Conservation (phyloP, 2,329 filamentous ascomycete genomes). For the Fusarium albosuccineum region DNA sequence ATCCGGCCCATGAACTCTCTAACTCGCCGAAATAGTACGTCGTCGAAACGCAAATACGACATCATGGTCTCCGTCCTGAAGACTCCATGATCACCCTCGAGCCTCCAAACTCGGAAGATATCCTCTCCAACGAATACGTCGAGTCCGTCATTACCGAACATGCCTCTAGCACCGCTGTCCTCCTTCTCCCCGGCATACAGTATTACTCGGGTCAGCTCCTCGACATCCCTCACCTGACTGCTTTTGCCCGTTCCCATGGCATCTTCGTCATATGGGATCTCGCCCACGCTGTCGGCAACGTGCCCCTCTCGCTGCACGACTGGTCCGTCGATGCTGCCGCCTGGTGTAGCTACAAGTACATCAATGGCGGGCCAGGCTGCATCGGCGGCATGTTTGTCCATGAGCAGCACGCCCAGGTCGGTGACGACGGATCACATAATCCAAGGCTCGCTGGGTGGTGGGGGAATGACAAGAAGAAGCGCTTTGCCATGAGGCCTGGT, state of each 20-base stretch:
- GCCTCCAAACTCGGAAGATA: slow-evolving; percentile 62
- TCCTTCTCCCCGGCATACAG: slow-evolving; percentile 85
- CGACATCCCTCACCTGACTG: slow-evolving; percentile 81
- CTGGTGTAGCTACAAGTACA: slow-evolving; percentile 92
- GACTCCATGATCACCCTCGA: slow-evolving; percentile 78
- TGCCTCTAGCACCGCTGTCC: slow-evolving; percentile 74
- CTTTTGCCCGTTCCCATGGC: slow-evolving; percentile 75
- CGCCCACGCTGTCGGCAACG: slow-evolving; percentile 85
- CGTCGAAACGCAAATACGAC: slow-evolving; percentile 79
- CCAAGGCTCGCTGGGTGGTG: slow-evolving; percentile 84
- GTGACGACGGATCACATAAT: slow-evolving; percentile 60
- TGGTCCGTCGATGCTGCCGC: slow-evolving; percentile 89
- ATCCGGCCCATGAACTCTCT: not conserved
- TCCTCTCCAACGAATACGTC: slow-evolving; percentile 76
- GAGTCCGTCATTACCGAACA: slow-evolving; percentile 79
- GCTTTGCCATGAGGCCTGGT: slow-evolving; percentile 82
- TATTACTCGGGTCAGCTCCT: slow-evolving; percentile 90
- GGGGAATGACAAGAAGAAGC: slow-evolving; percentile 76
- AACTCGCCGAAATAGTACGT: slow-evolving; percentile 69
- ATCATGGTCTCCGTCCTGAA: slow-evolving; percentile 73
- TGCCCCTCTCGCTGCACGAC: slow-evolving; percentile 79
- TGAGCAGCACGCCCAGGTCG: slow-evolving; percentile 72
- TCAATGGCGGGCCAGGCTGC: slow-evolving; percentile 83
- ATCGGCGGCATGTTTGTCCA: slow-evolving; percentile 85
- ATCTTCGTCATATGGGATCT: slow-evolving; percentile 85